Evolutionary conservation across 2,329 filamentous ascomycete genomes (phyloP), one percentile per base, ranked within the genome.

Genomic region (Nemania diffusa): DNA sequence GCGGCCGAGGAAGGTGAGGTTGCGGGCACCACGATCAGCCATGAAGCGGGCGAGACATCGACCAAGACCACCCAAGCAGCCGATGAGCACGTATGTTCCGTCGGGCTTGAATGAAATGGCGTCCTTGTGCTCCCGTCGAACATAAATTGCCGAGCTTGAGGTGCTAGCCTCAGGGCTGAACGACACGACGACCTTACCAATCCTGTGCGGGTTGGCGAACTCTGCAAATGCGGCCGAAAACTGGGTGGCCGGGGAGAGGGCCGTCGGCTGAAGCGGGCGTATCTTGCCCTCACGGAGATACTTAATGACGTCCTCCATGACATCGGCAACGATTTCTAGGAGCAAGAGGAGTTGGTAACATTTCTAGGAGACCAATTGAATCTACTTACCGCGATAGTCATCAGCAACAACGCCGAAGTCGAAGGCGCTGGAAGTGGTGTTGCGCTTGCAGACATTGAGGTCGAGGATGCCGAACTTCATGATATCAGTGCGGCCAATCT

Each of bases 11-110:
- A 79, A 79, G 53, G 74, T 70, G 56, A 79, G 73, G 48, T 75
- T 68, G 3, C 73, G 69, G 8, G 75, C 77, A 13, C 78, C 78
- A 7, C 72, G 72, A 9, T 72, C 63, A 52, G 77, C 67, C 76
- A 80, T 78, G 74, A 76, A 78, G 5, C 64, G 69, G 0, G 73
- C 71, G n/a, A 80, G 65, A 52, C 75, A 77, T 26, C 76, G 70
- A 3, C 78, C 78, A 4, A 80, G 65, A 9, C 77, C 77, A 26
- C 78, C 78, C 9, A 73, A 67, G 37, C 69, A 72, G 24, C 73
- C 71, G 2, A 73, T 70, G 5, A 74, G 65, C 2, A 73, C 57
- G 53, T 74, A 74, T 1, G 60, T 73, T 42, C 63, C 64, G 15
- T 73, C 64, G 3, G 69, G 58, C 65, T 64, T 37, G 70, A 73